These are phyloP conservation scores for Leccinum subgranulosum DNA, from an alignment of 768 basidiomycete genomes.

Conservation along the genomic window DNA sequence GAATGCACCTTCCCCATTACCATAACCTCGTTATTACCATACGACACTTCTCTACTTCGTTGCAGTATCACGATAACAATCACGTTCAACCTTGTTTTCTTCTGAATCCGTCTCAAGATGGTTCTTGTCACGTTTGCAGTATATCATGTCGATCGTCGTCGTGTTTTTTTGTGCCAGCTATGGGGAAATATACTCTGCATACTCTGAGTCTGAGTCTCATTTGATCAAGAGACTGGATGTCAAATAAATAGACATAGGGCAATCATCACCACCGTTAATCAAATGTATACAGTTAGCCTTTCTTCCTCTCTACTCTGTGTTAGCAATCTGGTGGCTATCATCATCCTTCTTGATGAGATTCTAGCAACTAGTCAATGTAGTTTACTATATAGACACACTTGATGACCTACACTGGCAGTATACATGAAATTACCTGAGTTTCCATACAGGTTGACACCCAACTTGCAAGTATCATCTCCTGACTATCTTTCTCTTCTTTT, in stretches of 20 bases:
- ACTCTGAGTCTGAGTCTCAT: too few species aligned
- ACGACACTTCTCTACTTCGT: conserved; percentile 9
- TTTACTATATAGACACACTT: not conserved
- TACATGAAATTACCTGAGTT: not conserved
- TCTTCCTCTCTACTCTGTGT: not conserved
- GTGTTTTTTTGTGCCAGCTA: conserved; percentile 28
- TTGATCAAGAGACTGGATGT: too few species aligned
- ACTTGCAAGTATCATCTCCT: not conserved
- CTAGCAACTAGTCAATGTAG: not conserved
- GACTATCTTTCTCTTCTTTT: not conserved
- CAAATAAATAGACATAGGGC: too few species aligned
- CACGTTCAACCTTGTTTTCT: not conserved
- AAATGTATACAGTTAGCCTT: not conserved
- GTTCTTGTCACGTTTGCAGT: conserved; percentile 15
- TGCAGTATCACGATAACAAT: conserved; percentile 2
- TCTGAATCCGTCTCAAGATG: conserved; percentile 1
- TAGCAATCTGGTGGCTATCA: not conserved
- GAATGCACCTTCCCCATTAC: not conserved
- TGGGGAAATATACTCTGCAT: conserved; percentile 12
- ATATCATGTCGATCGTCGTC: conserved; percentile 21
- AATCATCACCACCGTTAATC: too few species aligned
- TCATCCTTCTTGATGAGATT: not conserved
- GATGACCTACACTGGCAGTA: not conserved
- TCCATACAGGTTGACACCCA: not conserved
- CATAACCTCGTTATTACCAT: conserved; percentile 11